Base-by-base conservation (phyloP, 805 yeast genomes). In the Danielia oregonensis region DNA sequence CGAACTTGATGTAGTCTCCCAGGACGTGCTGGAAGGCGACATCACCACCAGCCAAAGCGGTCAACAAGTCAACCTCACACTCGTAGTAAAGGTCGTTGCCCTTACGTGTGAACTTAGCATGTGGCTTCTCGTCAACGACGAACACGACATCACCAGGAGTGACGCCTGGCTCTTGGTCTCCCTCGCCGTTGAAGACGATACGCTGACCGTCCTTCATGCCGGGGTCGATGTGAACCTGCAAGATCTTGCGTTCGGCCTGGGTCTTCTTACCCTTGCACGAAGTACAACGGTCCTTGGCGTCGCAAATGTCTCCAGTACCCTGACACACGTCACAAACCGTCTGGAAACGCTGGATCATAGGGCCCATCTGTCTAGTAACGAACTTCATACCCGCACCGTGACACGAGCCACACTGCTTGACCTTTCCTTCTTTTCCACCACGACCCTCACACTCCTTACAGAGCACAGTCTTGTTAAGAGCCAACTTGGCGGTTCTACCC, bases 311-410 rank as follows among this genome's bases (percentile, higher is more conserved):
- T 61, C 99, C 99, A 40, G 82, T 73, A 59, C 97, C 98, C 48
- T 78, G 68, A 79, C 99, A 93, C 40, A 66, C 81, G 50, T 85
- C 91, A 83, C 99, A 93, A 35, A 79, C 80, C 29, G 94, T 79
- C 71, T 93, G 97, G 79, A 86, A 86, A 74, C 96, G 85, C 72
- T 93, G 99, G 55, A 93, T 85, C 89, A 93, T 87, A 48, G 96
- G 96, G 52, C 99, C 99, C 96, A 93, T 89, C 68, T 93, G 97
- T 72, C 95, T 85, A 34, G 96, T 86, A 48, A 88, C 83, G 48
- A 91, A 82, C 65, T 78, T 86, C 63, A 82, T 67, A 76, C 99
- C 99, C 52, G 76, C 74, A 65, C 99, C 99, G 57, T 78, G 76
- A 80, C 99, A 93, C 25, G 78, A 61, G 33, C 79, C 47, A 79